These are phyloP conservation scores for Sporodiniella umbellata DNA, from an alignment of 371 early-diverging fungal genomes.

Conservation along the genomic window DNA sequence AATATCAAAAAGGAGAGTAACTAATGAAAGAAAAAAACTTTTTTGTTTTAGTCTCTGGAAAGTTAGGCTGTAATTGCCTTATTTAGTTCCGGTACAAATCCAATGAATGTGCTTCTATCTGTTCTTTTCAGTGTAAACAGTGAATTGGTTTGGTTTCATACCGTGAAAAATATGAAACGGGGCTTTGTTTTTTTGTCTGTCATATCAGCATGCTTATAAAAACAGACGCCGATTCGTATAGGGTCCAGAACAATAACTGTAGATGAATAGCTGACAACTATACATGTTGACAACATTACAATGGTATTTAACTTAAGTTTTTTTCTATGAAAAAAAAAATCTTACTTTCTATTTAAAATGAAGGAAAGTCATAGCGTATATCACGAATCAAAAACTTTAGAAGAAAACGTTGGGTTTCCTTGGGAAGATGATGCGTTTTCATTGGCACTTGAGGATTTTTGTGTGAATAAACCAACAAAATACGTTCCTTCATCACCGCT, in stretches of 20 bases:
- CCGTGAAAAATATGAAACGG: not conserved
- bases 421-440: constrained; percentile 20
- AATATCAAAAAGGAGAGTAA: not conserved
- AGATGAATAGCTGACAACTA: too few species aligned
- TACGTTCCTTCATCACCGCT: constrained; percentile 11
- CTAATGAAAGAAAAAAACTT: not conserved
- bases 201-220: too few species aligned
- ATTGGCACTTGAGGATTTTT: constrained; percentile 10
- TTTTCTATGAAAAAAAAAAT: not conserved
- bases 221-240: too few species aligned
- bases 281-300: not conserved
- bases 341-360: not conserved
- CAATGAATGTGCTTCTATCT: not conserved
- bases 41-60: too few species aligned
- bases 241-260: too few species aligned
- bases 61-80: too few species aligned
- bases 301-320: not conserved
- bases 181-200: too few species aligned
- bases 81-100: not conserved
- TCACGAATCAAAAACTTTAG: not conserved
- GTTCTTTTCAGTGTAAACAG: not conserved
- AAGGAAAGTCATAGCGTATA: not conserved
- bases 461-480: constrained; percentile 1
- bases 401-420: not conserved
- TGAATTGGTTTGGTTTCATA: not conserved